phyloP scores from a whole-genome alignment of 805 yeast species.

The Pichia scutulata region DNA sequence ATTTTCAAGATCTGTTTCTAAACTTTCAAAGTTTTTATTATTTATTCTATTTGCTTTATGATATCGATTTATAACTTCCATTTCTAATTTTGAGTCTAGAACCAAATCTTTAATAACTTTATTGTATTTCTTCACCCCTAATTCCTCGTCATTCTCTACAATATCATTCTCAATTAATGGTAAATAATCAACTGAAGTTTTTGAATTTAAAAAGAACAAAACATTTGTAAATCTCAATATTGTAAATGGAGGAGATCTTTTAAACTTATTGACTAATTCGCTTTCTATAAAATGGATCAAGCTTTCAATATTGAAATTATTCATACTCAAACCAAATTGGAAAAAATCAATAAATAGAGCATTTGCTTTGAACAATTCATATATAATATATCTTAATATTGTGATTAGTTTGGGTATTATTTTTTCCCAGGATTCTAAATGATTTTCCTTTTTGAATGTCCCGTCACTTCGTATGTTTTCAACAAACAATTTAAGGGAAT shows the following conservation, averaged over 20 bases:
- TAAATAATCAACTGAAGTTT: conserved; percentile 9
- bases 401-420: not conserved
- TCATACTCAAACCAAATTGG: not conserved
- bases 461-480: not conserved
- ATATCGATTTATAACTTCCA: not conserved
- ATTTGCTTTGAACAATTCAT: not conserved
- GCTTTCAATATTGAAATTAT: not conserved
- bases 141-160: not conserved
- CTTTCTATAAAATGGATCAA: not conserved
- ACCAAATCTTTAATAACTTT: not conserved
- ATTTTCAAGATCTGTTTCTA: not conserved
- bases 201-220: conserved; percentile 8
- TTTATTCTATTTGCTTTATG: not conserved
- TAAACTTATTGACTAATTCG: conserved; percentile 12
- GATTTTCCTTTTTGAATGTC: not conserved
- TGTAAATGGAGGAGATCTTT: conserved; percentile 26
- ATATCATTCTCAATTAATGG: not conserved
- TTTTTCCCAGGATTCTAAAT: not conserved
- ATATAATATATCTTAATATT: not conserved
- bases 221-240: conserved; percentile 16
- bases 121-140: not conserved
- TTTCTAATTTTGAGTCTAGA: not conserved
- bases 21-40: too few relatives aligned
- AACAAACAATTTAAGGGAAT: not conserved
- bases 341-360: not conserved